Conservation (phyloP, 257 asterid genomes). For the Cynanchum wilfordii region DNA sequence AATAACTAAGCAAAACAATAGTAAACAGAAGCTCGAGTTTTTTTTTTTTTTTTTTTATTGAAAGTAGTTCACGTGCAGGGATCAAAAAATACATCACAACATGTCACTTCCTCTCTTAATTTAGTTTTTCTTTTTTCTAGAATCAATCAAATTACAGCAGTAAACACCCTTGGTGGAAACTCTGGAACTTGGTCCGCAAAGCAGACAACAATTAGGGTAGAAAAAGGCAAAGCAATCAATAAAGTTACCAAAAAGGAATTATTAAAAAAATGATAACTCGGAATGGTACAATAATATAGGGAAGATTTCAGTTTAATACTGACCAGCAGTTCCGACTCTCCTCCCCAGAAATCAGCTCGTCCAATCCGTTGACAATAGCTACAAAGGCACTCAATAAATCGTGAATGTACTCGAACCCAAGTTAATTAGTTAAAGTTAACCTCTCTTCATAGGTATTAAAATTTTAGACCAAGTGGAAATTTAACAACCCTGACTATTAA, state of each 20-base stretch:
- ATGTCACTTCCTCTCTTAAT: neutral
- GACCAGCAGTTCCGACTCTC: conserved; percentile 95
- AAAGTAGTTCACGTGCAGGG: neutral
- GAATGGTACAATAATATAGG: neutral
- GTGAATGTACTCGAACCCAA: conserved; percentile 12
- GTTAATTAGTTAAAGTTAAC: too few relatives aligned
- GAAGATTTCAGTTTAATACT: conserved; percentile 25
- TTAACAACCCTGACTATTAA: neutral
- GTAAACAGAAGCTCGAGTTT: neutral
- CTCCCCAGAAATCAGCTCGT: conserved; percentile 97
- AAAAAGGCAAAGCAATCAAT: neutral
- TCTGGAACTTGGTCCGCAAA: neutral
- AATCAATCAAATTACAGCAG: neutral
- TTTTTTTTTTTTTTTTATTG: neutral
- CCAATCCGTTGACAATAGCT: conserved; percentile 92
- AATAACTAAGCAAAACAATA: neutral
- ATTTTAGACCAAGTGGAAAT: too few relatives aligned
- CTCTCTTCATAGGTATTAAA: too few relatives aligned
- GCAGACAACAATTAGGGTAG: neutral
- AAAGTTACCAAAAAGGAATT: neutral
- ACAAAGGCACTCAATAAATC: conserved; percentile 23
- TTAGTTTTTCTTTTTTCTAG: neutral
- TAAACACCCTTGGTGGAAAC: neutral
- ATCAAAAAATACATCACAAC: neutral
- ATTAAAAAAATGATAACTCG: neutral